Evolutionary conservation across 345 rosid species (phyloP).

Genomic region (Camelina neglecta): DNA sequence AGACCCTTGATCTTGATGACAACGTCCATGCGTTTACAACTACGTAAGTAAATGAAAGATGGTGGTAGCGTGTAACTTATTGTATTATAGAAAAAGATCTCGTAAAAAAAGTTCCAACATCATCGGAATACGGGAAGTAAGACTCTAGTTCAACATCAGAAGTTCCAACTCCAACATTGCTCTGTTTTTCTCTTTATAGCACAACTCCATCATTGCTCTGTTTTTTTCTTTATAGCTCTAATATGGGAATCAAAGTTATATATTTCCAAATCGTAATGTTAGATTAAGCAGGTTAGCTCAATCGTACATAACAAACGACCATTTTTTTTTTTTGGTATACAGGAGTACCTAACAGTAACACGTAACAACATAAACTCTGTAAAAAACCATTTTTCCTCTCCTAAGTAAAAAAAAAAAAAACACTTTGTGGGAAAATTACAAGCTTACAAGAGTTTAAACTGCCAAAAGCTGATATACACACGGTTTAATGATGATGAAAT

Average conservation of each 20-base stretch:
- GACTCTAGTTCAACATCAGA: too few species aligned
- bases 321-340: not conserved
- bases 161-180: too few species aligned
- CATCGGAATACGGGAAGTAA: too few species aligned
- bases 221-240: too few species aligned
- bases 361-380: not conserved
- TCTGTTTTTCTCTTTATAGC: too few species aligned
- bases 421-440: slow-evolving; percentile 14
- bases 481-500: not conserved
- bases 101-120: too few species aligned
- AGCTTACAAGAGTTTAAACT: slow-evolving; percentile 27
- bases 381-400: not conserved
- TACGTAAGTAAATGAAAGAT: too few species aligned
- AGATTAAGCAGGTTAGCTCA: not conserved
- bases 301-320: not conserved
- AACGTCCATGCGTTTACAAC: too few species aligned
- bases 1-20: too few species aligned
- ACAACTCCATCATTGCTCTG: too few species aligned
- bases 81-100: too few species aligned
- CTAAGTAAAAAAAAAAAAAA: not conserved
- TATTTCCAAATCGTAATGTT: not conserved
- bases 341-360: not conserved
- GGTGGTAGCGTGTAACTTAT: too few species aligned
- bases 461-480: not conserved
- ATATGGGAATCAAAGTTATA: slow-evolving; percentile 3